Evolutionary conservation across 352 stramenopile genomes (phyloP).

Genomic region (Globisporangium parvum): DNA sequence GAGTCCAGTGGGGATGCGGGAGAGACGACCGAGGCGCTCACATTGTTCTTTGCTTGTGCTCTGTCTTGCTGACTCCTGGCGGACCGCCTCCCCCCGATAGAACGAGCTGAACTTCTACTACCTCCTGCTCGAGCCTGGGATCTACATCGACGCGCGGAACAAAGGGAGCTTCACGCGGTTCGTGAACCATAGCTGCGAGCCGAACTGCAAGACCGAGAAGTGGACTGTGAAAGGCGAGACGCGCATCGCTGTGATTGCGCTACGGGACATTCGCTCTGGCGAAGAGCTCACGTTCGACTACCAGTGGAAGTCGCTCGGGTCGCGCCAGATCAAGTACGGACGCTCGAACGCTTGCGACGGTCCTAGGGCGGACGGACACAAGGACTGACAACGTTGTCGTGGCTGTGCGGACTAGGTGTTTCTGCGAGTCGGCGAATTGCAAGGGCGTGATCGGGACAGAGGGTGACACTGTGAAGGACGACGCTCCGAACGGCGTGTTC

Average conservation of each 20-base stretch:
- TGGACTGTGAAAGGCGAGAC: slow-evolving; percentile 90
- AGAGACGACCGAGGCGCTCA: slow-evolving; percentile 1
- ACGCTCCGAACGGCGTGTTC: slow-evolving; percentile 47
- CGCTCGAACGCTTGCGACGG: not conserved
- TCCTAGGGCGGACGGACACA: not conserved
- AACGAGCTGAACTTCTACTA: slow-evolving; percentile 89
- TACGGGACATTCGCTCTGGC: slow-evolving; percentile 78
- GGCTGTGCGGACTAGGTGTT: slow-evolving; percentile 26
- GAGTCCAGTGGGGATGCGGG: not conserved
- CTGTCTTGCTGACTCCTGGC: no score
- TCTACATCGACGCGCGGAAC: slow-evolving; percentile 87
- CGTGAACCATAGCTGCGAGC: slow-evolving; percentile 95
- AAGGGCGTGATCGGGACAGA: slow-evolving; percentile 74
- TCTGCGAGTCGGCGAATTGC: slow-evolving; percentile 55
- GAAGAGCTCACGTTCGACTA: slow-evolving; percentile 97
- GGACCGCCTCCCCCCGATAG: slow-evolving; percentile 12
- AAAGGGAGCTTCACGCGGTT: slow-evolving; percentile 94
- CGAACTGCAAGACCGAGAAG: slow-evolving; percentile 95
- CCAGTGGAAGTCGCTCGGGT: slow-evolving; percentile 89
- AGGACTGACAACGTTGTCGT: not conserved
- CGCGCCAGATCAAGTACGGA: slow-evolving; percentile 62
- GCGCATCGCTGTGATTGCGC: slow-evolving; percentile 91
- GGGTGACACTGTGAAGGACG: slow-evolving; percentile 30
- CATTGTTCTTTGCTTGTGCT: slow-evolving; percentile 5
- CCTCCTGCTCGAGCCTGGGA: slow-evolving; percentile 61